phyloP scores from a whole-genome alignment of 495 filamentous ascomycete genomes.

The Penicillium lividum region DNA sequence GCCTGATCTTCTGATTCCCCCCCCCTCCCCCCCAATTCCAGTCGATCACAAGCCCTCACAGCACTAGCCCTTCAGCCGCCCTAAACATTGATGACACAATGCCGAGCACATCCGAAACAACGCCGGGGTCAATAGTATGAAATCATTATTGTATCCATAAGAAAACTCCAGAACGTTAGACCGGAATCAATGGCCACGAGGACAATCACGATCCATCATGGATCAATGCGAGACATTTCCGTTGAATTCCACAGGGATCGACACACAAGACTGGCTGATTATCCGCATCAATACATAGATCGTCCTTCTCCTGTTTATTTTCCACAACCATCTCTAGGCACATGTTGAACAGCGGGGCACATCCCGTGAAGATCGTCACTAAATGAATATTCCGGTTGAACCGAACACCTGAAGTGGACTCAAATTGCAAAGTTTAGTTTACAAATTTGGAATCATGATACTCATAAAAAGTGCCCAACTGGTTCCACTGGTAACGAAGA shows the following conservation, averaged over 20 bases:
- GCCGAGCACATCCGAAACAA: background rate
- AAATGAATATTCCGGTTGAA: background rate
- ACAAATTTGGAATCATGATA: background rate
- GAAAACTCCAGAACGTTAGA: background rate
- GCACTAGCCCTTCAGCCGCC: background rate
- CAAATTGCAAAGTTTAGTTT: no score
- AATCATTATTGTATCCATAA: background rate
- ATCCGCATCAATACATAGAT: background rate
- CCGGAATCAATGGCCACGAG: background rate
- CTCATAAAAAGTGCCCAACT: background rate
- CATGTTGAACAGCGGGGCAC: constrained; percentile 7
- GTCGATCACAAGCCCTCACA: background rate
- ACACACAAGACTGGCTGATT: background rate
- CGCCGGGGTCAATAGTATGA: background rate
- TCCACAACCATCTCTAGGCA: constrained; percentile 2
- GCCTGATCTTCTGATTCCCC: no score
- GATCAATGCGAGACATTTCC: background rate
- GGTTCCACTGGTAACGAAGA: background rate
- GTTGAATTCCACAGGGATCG: background rate
- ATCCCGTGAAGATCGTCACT: constrained; percentile 10
- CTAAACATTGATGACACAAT: background rate
- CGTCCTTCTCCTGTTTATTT: background rate
- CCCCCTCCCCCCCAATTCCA: background rate
- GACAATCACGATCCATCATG: background rate
- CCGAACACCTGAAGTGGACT: background rate